Evolutionary conservation across 1,284 basidiomycete species (phyloP).

Genomic region (Pseudozyma sp.): DNA sequence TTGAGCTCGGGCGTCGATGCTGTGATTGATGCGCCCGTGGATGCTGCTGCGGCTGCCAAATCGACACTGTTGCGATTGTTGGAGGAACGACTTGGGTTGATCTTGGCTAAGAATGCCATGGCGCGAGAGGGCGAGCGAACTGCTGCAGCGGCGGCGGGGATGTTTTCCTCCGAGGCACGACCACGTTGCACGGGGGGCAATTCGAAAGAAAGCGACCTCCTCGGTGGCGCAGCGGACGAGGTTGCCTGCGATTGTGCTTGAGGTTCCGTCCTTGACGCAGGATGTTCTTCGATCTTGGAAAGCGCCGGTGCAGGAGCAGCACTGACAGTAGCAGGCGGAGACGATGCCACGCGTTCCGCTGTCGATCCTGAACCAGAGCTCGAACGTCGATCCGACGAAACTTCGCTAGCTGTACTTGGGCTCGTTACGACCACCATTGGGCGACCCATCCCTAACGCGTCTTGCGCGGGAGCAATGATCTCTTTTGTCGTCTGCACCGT

Average conservation of each 20-base stretch:
- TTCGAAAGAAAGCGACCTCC: slow-evolving; percentile 33
- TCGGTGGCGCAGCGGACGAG: slow-evolving; percentile 4
- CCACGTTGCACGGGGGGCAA: slow-evolving; percentile 18
- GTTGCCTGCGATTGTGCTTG: neutral
- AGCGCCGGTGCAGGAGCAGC: slow-evolving; percentile 19
- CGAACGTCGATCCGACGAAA: slow-evolving; percentile 40
- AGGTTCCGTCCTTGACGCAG: slow-evolving; percentile 3
- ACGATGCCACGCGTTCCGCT: slow-evolving; percentile 15
- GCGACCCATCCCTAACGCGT: slow-evolving; percentile 32
- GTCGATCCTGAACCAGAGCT: slow-evolving; percentile 36
- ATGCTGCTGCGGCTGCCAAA: slow-evolving; percentile 4
- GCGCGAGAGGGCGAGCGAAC: slow-evolving; percentile 30
- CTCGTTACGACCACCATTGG: slow-evolving; percentile 50
- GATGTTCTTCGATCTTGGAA: slow-evolving; percentile 38
- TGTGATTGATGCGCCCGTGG: neutral
- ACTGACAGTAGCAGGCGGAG: slow-evolving; percentile 27
- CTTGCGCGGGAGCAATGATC: slow-evolving; percentile 24
- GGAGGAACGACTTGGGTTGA: slow-evolving; percentile 18
- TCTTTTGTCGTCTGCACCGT: slow-evolving; percentile 36
- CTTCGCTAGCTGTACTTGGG: slow-evolving; percentile 41
- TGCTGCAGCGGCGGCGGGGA: slow-evolving; percentile 1
- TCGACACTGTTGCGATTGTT: slow-evolving; percentile 36
- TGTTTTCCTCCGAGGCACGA: slow-evolving; percentile 16
- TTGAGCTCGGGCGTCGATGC: slow-evolving; percentile 3
- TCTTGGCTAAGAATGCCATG: slow-evolving; percentile 36